A percentile compares a stretch with the other conserved stretches of the same genome.
Conservation (phyloP, 1,139 yeast genomes). For the Barnettozyma hawaiiensis region DNA sequence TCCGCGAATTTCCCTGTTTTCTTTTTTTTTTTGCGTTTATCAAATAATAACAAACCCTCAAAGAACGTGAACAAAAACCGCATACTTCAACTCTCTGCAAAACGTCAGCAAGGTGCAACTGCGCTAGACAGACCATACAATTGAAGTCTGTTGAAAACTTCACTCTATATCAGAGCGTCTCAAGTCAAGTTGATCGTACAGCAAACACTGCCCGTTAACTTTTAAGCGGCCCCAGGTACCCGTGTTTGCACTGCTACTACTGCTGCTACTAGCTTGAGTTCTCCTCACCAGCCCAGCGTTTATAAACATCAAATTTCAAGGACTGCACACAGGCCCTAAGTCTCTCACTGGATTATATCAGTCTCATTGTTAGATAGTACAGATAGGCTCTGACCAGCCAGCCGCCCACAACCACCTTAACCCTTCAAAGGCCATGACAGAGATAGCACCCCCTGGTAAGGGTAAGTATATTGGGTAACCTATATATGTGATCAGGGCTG, state of each 20-base stretch:
- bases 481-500: neutral
- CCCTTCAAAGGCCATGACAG: conserved; percentile 12
- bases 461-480: conserved; percentile 10
- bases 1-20: conserved; percentile 5
- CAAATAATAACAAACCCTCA: conserved; percentile 8
- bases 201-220: too few relatives aligned
- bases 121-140: neutral
- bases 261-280: too few relatives aligned
- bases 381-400: neutral
- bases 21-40: conserved; percentile 4
- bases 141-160: neutral
- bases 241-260: neutral
- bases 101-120: neutral
- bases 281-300: neutral
- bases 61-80: neutral
- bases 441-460: conserved; percentile 14
- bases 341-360: neutral
- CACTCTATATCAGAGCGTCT: neutral
- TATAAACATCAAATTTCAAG: neutral
- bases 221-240: too few relatives aligned
- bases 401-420: neutral
- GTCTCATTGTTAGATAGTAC: neutral
- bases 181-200: neutral
- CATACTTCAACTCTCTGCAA: neutral
- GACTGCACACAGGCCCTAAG: neutral